Conservation (phyloP, 2,329 filamentous ascomycete genomes). For the Pseudogymnoascus sp. region DNA sequence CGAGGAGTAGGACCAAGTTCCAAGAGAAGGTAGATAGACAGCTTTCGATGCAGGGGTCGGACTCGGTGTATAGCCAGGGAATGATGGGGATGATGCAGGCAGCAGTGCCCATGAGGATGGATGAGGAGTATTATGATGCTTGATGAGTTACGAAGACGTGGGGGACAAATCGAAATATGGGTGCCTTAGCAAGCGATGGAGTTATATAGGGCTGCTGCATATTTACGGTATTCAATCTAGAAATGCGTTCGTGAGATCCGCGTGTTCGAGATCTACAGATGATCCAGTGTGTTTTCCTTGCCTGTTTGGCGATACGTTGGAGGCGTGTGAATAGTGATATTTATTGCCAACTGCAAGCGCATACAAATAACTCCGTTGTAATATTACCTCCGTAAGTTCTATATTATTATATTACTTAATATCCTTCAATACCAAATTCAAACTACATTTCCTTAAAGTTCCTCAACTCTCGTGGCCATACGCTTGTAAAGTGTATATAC, state of each 20-base stretch:
- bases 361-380: background rate
- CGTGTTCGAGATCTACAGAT: background rate
- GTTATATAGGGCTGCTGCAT: slow-evolving; percentile 4
- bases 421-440: background rate
- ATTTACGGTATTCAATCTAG: slow-evolving; percentile 3
- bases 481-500: background rate
- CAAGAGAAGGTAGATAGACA: slow-evolving; percentile 6
- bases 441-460: background rate
- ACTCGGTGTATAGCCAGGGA: background rate
- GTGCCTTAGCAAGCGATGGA: background rate
- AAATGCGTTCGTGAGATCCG: background rate
- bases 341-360: background rate
- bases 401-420: background rate
- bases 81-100: background rate
- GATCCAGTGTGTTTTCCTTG: background rate
- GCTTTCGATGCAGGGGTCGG: background rate
- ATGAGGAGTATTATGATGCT: slow-evolving; percentile 2
- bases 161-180: background rate
- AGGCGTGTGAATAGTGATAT: background rate
- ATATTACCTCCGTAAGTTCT: background rate
- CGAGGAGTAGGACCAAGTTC: slow-evolving; percentile 13
- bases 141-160: background rate
- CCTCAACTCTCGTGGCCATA: background rate
- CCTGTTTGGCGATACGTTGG: background rate
- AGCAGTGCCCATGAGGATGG: background rate